Conservation (phyloP, 306 rosid genomes). For the Dryas octopetala region DNA sequence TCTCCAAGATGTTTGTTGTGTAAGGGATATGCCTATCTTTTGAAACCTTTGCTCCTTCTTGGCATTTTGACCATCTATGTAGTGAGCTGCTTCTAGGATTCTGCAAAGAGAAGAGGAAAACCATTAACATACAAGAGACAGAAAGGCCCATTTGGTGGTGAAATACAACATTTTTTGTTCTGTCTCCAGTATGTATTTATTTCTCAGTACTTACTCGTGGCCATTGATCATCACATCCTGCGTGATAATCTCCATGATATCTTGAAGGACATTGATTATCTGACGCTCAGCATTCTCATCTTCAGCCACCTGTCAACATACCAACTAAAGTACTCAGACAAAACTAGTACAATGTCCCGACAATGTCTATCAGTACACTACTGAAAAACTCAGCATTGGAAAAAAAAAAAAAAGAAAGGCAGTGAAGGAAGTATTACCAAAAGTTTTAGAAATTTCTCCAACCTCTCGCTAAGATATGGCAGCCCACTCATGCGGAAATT, state of each 20-base stretch:
- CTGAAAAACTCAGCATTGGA: conserved; percentile 12
- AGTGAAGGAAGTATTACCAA: conserved; percentile 48
- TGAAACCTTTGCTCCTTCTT: conserved; percentile 69
- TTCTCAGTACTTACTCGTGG: conserved; percentile 52
- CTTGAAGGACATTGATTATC: conserved; percentile 87
- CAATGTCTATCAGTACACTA: conserved; percentile 1
- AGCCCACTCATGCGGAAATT: conserved; percentile 78
- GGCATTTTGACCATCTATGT: conserved; percentile 18
- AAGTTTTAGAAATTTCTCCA: conserved; percentile 76
- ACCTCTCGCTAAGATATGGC: conserved; percentile 76
- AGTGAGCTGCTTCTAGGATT: conserved; percentile 39
- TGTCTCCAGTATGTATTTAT: conserved; percentile 11
- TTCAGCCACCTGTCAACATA: conserved; percentile 52
- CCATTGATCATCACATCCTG: conserved; percentile 83
- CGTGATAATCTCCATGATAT: conserved; percentile 84
- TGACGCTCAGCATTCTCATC: conserved; percentile 46
- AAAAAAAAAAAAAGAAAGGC: background rate
- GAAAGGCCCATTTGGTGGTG: conserved; percentile 10
- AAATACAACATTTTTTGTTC: conserved; percentile 1
- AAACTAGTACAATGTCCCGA: conserved; percentile 14
- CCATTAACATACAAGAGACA: conserved; percentile 25
- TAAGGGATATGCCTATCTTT: conserved; percentile 38
- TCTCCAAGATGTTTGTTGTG: conserved; percentile 41
- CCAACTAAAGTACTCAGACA: conserved; percentile 21
- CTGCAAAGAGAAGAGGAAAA: conserved; percentile 43